Base-by-base conservation (phyloP, 352 stramenopile species). In the Pseudoperonospora humuli region DNA sequence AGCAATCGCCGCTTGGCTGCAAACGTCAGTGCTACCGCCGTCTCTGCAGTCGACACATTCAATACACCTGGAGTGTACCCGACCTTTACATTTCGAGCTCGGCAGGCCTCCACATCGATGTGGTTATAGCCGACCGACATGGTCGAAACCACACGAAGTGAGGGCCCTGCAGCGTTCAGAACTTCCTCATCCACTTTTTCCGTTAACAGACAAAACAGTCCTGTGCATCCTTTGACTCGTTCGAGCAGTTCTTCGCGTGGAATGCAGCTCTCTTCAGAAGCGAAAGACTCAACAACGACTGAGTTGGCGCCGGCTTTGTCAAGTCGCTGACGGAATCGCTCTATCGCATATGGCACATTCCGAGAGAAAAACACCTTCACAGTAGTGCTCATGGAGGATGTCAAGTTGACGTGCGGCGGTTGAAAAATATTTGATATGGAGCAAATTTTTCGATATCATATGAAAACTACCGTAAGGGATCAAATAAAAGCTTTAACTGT, bases 41-140 rank as follows among this genome's bases (percentile, higher is more conserved):
- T 83, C 62, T 91, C 76, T 14, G 79, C 76, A 5, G 78, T 87
- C 4, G 79, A 80, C 36, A 89, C 77, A 45, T 96, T 66, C 8
- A 93, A 65, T 3, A 96, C 85, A 23, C 81, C 80, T 7, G 76
- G 78, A 2, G 84, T 95, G 55, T 94, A 88, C 17, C 81, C 82
- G 5, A 95, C 75, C 11, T 49, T 57, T 39, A 96, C 85, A 38
- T 74, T 67, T 5, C 63, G 48, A 26, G 68, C 67, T 39, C 72
- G 54, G 37, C 80, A 94, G 24, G 77, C 77, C 9, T 81, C 59
- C 2, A 95, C 56, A 39, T 94, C 84, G 54, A 96, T 93, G 57
- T 96, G 85, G 70, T 96, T 91, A 42, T 86, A 77, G 40, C 87
- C 87, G 5, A 93, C 85, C 17, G 76, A 94, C 80, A 96, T 87